A percentile compares a stretch with the other conserved stretches of the same genome.
These are phyloP conservation scores for Scheffersomyces segobiensis DNA, from an alignment of 1,139 yeast genomes.

Conservation along the genomic window DNA sequence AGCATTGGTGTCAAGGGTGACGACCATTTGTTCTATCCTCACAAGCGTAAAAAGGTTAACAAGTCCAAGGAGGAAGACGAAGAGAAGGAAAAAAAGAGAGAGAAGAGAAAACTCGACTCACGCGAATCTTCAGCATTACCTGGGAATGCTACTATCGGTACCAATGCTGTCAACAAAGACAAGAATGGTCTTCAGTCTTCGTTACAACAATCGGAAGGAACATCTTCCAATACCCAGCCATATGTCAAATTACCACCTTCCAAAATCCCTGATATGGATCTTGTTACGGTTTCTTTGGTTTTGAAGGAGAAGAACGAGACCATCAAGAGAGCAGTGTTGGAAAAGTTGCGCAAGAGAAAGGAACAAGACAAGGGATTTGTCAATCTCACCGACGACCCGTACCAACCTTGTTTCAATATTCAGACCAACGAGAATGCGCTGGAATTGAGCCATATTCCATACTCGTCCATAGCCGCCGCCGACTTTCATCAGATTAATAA, in stretches of 20 bases:
- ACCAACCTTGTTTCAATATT: conserved; percentile 80
- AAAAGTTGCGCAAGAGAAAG: conserved; percentile 72
- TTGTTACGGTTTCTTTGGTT: conserved; percentile 78
- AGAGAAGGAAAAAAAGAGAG: conserved; percentile 23
- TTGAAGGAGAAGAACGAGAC: conserved; percentile 76
- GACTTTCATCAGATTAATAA: conserved; percentile 71
- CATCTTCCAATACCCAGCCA: conserved; percentile 59
- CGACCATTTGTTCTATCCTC: conserved; percentile 79
- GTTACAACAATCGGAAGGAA: conserved; percentile 18
- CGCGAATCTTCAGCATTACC: conserved; percentile 17
- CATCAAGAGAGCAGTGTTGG: conserved; percentile 78
- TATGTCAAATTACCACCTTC: conserved; percentile 87
- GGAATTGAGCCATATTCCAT: conserved; percentile 69
- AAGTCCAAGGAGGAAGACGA: conserved; percentile 40
- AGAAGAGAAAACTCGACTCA: conserved; percentile 21
- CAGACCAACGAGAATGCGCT: conserved; percentile 51
- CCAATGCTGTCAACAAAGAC: conserved; percentile 19
- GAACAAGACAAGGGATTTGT: conserved; percentile 73
- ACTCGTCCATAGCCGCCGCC: conserved; percentile 74
- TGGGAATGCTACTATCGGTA: conserved; percentile 9
- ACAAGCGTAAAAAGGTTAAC: conserved; percentile 67
- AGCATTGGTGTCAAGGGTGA: conserved; percentile 76
- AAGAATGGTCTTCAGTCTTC: conserved; percentile 17
- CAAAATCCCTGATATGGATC: conserved; percentile 89
- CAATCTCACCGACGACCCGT: conserved; percentile 88